These are phyloP conservation scores for Saksenaea vasiformis DNA, from an alignment of 371 early-diverging fungal genomes.

Conservation along the genomic window DNA sequence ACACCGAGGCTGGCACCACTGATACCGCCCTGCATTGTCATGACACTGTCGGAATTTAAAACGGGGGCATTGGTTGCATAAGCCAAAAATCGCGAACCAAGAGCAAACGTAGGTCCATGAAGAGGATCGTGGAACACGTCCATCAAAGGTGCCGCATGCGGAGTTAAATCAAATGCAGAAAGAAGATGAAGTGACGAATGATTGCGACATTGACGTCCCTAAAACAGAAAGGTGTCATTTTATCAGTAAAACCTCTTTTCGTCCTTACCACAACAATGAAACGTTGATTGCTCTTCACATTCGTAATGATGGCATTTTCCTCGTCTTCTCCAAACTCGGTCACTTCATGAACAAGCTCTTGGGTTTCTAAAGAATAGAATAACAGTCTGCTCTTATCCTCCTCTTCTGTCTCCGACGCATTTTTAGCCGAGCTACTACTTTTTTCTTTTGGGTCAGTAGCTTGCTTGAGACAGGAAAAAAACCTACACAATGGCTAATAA, in stretches of 20 bases:
- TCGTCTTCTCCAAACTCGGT: slow-evolving; percentile 36
- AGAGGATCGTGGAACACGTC: slow-evolving; percentile 50
- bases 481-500: slow-evolving; percentile 57
- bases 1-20: slow-evolving; percentile 33
- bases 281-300: slow-evolving; percentile 49
- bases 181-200: slow-evolving; percentile 47
- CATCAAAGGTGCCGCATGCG: slow-evolving; percentile 38
- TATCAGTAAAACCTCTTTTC: neutral
- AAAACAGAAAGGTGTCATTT: neutral
- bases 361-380: slow-evolving; percentile 52
- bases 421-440: slow-evolving; percentile 6
- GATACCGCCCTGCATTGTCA: slow-evolving; percentile 20
- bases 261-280: slow-evolving; percentile 53
- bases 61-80: slow-evolving; percentile 60
- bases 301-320: slow-evolving; percentile 43
- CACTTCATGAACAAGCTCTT: slow-evolving; percentile 34
- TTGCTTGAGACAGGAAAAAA: neutral
- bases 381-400: slow-evolving; percentile 1
- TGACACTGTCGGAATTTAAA: slow-evolving; percentile 35
- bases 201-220: slow-evolving; percentile 33
- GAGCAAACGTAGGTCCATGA: slow-evolving; percentile 51
- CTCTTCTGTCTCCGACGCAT: neutral
- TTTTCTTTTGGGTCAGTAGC: too few relatives aligned
- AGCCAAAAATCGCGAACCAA: slow-evolving; percentile 65
- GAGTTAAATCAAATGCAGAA: slow-evolving; percentile 27